Percentiles rank a stretch among this genome's conserved stretches.
Evolutionary conservation across 345 rosid genomes (phyloP).

Genomic region (Viola odorata): DNA sequence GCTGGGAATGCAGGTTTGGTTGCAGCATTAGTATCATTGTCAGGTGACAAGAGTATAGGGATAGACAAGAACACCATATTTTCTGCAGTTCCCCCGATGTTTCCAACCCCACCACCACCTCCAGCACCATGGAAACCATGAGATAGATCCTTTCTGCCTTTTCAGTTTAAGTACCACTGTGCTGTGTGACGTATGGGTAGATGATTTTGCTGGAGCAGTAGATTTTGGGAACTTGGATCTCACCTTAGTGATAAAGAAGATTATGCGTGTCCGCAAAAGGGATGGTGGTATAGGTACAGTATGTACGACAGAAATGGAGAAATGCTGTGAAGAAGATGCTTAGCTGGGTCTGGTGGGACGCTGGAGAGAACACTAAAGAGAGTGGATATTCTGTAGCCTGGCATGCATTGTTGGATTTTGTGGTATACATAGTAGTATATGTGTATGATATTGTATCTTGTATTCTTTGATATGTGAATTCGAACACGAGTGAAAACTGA

Average conservation of each 20-base stretch:
- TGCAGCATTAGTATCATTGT: constrained; percentile 85
- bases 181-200: constrained; percentile 20
- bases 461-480: constrained; percentile 30
- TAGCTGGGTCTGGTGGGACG: constrained; percentile 5
- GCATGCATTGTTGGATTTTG: constrained; percentile 23
- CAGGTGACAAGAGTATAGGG: constrained; percentile 52
- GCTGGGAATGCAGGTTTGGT: constrained; percentile 95
- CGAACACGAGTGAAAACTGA: constrained; percentile 7
- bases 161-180: neutral
- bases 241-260: too few relatives aligned
- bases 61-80: constrained; percentile 93
- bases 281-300: constrained; percentile 3
- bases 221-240: constrained; percentile 15
- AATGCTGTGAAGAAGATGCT: neutral
- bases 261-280: constrained; percentile 7
- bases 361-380: constrained; percentile 10
- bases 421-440: constrained; percentile 23
- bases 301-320: constrained; percentile 1
- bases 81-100: constrained; percentile 93
- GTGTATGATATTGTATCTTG: constrained; percentile 27
- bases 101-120: constrained; percentile 93
- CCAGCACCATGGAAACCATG: constrained; percentile 98
- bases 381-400: constrained; percentile 17
- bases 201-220: constrained; percentile 26
- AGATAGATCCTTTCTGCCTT: constrained; percentile 10